These are phyloP conservation scores for Termitomyces sp. DNA, from an alignment of 768 basidiomycete genomes.

Conservation along the genomic window DNA sequence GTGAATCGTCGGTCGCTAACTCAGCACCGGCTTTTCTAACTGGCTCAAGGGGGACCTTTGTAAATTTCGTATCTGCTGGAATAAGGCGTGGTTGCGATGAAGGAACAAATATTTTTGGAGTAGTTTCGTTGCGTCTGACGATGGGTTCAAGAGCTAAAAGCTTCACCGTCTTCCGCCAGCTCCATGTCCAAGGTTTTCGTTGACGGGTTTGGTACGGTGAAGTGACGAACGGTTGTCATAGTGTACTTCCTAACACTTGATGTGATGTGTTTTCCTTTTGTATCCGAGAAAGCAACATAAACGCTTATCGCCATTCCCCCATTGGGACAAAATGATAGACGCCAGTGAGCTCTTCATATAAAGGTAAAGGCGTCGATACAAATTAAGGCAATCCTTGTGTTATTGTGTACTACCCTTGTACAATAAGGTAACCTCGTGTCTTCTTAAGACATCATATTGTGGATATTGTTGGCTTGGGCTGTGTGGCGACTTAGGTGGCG, in stretches of 20 bases:
- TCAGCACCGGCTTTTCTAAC: neutral
- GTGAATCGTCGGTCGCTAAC: neutral
- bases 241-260: neutral
- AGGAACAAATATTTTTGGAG: neutral
- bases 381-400: neutral
- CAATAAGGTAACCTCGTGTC: neutral
- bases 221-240: neutral
- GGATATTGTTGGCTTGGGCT: neutral
- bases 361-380: neutral
- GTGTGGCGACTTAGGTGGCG: slow-evolving; percentile 5
- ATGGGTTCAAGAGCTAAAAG: neutral
- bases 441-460: neutral
- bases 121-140: neutral
- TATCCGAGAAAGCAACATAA: neutral
- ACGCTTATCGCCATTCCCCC: neutral
- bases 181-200: neutral
- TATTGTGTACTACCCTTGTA: neutral
- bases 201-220: neutral
- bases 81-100: neutral
- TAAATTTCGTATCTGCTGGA: neutral
- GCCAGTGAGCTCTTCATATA: neutral
- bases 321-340: neutral
- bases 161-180: neutral
- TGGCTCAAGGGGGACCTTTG: neutral
- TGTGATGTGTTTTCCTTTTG: neutral